Evolutionary conservation across 305 asterid species (phyloP).

Genomic region (Caryopteris hybrid): DNA sequence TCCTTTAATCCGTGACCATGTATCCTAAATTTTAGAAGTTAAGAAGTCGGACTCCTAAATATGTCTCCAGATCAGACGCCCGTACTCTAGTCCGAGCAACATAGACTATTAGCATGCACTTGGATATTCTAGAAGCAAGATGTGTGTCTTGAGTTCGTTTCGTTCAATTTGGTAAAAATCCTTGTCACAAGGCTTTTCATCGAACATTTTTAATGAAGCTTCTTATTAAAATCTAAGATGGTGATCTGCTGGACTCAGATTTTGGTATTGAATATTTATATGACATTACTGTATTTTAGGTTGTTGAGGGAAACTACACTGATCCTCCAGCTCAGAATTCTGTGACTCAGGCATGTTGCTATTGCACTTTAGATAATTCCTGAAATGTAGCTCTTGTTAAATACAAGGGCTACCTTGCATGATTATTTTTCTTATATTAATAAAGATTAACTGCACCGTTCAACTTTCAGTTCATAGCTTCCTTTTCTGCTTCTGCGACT

Average conservation of each 20-base stretch:
- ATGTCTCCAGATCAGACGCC: too few relatives aligned
- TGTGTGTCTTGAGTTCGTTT: conserved; percentile 1
- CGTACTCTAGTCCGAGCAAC: too few relatives aligned
- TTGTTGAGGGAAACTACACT: conserved; percentile 22
- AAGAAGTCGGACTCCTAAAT: too few relatives aligned
- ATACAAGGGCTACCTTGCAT: neutral
- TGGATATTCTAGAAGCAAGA: conserved; percentile 3
- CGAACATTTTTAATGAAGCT: neutral
- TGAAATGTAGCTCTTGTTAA: conserved; percentile 4
- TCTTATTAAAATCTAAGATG: neutral
- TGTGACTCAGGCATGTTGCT: conserved; percentile 26
- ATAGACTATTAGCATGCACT: neutral
- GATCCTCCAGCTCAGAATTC: conserved; percentile 29
- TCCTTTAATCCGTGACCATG: too few relatives aligned
- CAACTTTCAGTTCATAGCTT: conserved; percentile 1
- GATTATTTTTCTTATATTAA: neutral
- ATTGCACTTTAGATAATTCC: neutral
- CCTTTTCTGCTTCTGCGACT: neutral
- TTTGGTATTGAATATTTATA: neutral
- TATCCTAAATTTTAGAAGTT: too few relatives aligned
- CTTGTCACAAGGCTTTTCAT: neutral
- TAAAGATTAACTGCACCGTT: neutral
- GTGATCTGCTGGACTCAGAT: neutral
- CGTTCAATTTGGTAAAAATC: conserved; percentile 6
- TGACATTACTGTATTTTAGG: conserved; percentile 17